These are phyloP conservation scores for Trichoderma harzianum DNA, from an alignment of 2,329 filamentous ascomycete genomes.

Conservation along the genomic window DNA sequence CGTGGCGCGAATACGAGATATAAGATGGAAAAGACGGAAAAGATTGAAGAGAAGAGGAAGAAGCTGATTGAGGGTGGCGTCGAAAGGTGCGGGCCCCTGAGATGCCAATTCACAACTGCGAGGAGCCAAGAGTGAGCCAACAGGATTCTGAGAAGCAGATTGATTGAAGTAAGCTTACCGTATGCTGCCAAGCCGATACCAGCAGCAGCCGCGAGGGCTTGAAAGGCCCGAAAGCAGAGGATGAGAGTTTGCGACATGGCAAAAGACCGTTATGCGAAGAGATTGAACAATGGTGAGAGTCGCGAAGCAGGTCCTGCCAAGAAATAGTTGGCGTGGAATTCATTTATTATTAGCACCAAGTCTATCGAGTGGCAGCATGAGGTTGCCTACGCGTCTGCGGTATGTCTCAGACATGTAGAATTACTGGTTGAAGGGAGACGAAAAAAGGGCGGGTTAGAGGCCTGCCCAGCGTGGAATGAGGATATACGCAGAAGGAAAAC, in stretches of 20 bases:
- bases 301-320: neutral
- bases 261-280: neutral
- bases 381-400: neutral
- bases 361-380: neutral
- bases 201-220: slow-evolving; percentile 21
- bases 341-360: neutral
- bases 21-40: slow-evolving; percentile 52
- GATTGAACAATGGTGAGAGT: neutral
- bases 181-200: slow-evolving; percentile 23
- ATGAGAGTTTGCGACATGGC: slow-evolving; percentile 21
- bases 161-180: slow-evolving; percentile 17
- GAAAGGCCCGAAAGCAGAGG: slow-evolving; percentile 21
- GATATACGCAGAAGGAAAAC: neutral
- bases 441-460: neutral
- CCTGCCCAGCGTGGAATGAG: neutral
- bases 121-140: neutral
- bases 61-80: slow-evolving; percentile 58
- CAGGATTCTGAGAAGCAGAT: neutral
- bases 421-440: neutral
- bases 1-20: slow-evolving; percentile 46
- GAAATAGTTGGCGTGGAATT: neutral
- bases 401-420: slow-evolving; percentile 11
- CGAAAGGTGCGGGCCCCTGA: slow-evolving; percentile 49
- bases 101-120: slow-evolving; percentile 59
- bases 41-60: slow-evolving; percentile 52